A percentile compares a stretch with the other conserved stretches of the same genome.
Evolutionary conservation across 2,329 filamentous ascomycete species (phyloP).

Genomic region (Penicillium sp.): DNA sequence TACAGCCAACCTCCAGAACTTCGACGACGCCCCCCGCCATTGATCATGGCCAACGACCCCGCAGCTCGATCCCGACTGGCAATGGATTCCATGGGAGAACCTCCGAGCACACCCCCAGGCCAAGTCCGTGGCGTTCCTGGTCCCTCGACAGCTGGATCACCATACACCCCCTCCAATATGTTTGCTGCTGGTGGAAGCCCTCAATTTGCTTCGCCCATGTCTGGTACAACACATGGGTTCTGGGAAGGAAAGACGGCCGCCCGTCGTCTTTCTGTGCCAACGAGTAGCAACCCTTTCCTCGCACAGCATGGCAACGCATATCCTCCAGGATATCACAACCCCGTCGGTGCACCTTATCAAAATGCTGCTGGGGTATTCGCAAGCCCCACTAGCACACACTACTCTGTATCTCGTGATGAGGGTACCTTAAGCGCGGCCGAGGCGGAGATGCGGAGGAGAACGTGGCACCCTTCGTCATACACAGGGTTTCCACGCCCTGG

Average conservation of each 20-base stretch:
- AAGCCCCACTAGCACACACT: constrained; percentile 60
- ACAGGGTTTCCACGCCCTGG: constrained; percentile 57
- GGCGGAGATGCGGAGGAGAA: constrained; percentile 70
- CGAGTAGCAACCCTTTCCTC: constrained; percentile 64
- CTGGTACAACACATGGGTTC: constrained; percentile 62
- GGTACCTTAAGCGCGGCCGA: constrained; percentile 45
- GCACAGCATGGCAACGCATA: constrained; percentile 51
- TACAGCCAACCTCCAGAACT: constrained; percentile 56
- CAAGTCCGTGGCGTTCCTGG: constrained; percentile 57
- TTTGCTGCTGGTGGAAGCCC: constrained; percentile 73
- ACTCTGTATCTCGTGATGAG: constrained; percentile 35
- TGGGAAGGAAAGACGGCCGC: constrained; percentile 61
- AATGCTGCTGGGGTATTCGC: constrained; percentile 55
- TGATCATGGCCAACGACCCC: constrained; percentile 71
- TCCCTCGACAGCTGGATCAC: constrained; percentile 63
- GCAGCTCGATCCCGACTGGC: constrained; percentile 53
- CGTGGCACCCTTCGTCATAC: constrained; percentile 71
- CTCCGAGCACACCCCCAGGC: constrained; percentile 55
- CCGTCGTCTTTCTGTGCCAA: constrained; percentile 74
- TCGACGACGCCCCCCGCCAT: constrained; percentile 65
- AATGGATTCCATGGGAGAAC: constrained; percentile 55
- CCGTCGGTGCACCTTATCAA: constrained; percentile 48
- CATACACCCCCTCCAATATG: constrained; percentile 73
- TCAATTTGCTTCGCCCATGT: constrained; percentile 67
- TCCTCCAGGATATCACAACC: constrained; percentile 49